phyloP scores from a whole-genome alignment of 2,329 filamentous ascomycete species.

The Aschersonia sp. region DNA sequence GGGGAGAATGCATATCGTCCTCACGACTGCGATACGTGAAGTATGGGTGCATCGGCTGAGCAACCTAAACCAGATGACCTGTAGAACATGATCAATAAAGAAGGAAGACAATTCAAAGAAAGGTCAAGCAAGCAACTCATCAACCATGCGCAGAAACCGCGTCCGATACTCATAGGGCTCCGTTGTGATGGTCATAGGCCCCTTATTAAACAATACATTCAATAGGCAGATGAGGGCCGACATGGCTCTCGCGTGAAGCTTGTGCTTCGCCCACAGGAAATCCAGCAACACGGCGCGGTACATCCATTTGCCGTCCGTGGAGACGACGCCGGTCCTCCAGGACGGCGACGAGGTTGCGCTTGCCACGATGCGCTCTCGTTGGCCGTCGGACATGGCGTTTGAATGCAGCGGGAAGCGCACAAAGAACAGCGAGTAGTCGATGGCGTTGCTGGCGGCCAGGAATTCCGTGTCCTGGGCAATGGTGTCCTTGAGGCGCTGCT shows the following conservation, averaged over 20 bases:
- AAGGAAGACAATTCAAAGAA: not conserved
- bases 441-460: slow-evolving; percentile 46
- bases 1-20: no score
- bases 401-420: slow-evolving; percentile 28
- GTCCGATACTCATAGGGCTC: slow-evolving; percentile 52
- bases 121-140: slow-evolving; percentile 16
- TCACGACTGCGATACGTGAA: no score
- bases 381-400: not conserved
- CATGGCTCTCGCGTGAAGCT: slow-evolving; percentile 49
- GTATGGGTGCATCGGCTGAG: no score
- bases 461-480: slow-evolving; percentile 50
- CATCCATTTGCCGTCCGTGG: slow-evolving; percentile 48
- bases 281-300: slow-evolving; percentile 57
- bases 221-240: slow-evolving; percentile 50
- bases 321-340: slow-evolving; percentile 50
- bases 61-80: not conserved
- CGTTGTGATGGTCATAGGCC: slow-evolving; percentile 64
- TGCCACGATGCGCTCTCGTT: slow-evolving; percentile 1
- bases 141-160: slow-evolving; percentile 34
- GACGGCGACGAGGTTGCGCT: slow-evolving; percentile 3
- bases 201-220: slow-evolving; percentile 47
- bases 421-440: slow-evolving; percentile 65
- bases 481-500: slow-evolving; percentile 37
- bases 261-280: slow-evolving; percentile 70
- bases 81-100: not conserved